These are phyloP conservation scores for Debaryomycetaceae sp. DNA, from an alignment of 1,139 yeast species.

Conservation along the genomic window DNA sequence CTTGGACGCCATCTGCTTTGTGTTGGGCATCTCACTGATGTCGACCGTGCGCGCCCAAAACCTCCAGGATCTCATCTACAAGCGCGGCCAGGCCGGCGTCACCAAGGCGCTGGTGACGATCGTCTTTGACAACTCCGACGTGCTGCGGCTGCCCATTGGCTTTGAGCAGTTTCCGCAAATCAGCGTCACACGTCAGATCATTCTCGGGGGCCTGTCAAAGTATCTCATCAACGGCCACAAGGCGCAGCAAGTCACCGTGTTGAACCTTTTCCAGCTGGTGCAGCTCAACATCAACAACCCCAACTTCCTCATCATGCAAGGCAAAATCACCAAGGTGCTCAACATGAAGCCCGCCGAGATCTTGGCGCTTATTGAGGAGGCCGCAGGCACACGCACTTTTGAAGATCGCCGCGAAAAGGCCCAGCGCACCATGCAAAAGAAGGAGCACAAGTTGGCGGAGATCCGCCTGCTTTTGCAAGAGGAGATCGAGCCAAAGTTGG, in stretches of 20 bases:
- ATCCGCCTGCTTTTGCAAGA: conserved; percentile 69
- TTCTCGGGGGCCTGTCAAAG: conserved; percentile 88
- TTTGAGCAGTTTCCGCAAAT: conserved; percentile 77
- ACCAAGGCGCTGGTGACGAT: conserved; percentile 96
- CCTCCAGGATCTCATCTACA: conserved; percentile 89
- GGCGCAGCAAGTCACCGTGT: conserved; percentile 91
- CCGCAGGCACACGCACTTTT: conserved; percentile 95
- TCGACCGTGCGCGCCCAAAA: conserved; percentile 90
- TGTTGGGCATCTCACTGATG: conserved; percentile 94
- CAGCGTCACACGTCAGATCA: conserved; percentile 88
- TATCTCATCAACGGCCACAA: conserved; percentile 93
- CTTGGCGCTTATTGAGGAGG: conserved; percentile 89
- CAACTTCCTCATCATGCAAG: conserved; percentile 96
- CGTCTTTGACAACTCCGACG: conserved; percentile 83
- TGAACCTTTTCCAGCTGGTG: conserved; percentile 87
- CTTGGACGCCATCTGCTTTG: conserved; percentile 95
- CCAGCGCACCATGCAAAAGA: conserved; percentile 84
- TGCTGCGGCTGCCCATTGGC: conserved; percentile 77
- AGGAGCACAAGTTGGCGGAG: conserved; percentile 78
- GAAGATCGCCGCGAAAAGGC: conserved; percentile 94
- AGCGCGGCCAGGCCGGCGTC: conserved; percentile 97
- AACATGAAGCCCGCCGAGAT: conserved; percentile 95
- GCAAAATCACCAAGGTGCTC: conserved; percentile 92
- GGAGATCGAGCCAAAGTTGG: conserved; percentile 91
- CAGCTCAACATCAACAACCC: conserved; percentile 96